Evolutionary conservation across 352 stramenopile species (phyloP).

Genomic region (Pythium brachiatum): DNA sequence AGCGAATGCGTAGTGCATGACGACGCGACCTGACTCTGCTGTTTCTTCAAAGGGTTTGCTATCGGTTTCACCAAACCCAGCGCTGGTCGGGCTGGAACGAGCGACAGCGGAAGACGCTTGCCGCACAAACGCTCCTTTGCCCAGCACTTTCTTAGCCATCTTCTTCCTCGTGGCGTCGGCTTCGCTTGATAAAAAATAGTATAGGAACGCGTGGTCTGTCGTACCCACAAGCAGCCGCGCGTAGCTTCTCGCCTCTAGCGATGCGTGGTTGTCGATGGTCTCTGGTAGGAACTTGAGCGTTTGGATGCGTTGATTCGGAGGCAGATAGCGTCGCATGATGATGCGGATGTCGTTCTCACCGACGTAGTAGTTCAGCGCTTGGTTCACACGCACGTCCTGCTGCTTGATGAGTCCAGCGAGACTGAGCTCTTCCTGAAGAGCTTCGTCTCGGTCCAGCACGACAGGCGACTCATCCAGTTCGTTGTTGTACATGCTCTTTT

Average conservation of each 20-base stretch:
- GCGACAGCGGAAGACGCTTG: conserved; percentile 23
- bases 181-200: conserved; percentile 77
- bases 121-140: conserved; percentile 44
- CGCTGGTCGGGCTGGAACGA: conserved; percentile 37
- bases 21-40: conserved; percentile 54
- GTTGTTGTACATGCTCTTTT: conserved; percentile 47
- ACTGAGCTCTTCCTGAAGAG: conserved; percentile 70
- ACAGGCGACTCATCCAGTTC: conserved; percentile 59
- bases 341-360: conserved; percentile 59
- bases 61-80: conserved; percentile 24
- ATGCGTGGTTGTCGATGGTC: conserved; percentile 79
- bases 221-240: conserved; percentile 70
- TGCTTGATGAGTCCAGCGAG: conserved; percentile 68
- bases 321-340: conserved; percentile 69
- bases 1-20: conserved; percentile 85
- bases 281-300: conserved; percentile 75
- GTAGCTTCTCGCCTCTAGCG: conserved; percentile 72
- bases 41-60: conserved; percentile 37
- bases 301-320: conserved; percentile 67
- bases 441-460: conserved; percentile 66
- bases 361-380: conserved; percentile 74
- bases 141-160: conserved; percentile 78
- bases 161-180: conserved; percentile 70
- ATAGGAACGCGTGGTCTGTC: conserved; percentile 64
- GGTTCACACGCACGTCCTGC: conserved; percentile 80